phyloP scores from a whole-genome alignment of 2,329 filamentous ascomycete species.

The Fusarium sp. region DNA sequence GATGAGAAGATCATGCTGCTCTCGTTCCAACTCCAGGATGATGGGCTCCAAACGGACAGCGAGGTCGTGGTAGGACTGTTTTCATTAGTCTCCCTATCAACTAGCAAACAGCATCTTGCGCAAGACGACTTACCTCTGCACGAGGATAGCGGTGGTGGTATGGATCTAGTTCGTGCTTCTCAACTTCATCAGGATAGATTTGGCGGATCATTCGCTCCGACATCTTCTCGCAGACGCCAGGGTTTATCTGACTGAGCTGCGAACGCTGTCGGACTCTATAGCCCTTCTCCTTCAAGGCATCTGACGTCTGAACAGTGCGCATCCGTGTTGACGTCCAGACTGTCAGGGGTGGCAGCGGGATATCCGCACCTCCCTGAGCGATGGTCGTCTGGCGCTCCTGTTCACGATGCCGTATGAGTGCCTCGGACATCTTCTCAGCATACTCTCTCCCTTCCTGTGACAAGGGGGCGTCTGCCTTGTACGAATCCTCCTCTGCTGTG shows the following conservation, averaged over 20 bases:
- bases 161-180: slow-evolving; percentile 92
- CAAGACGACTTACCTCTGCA: slow-evolving; percentile 75
- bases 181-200: slow-evolving; percentile 89
- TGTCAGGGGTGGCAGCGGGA: slow-evolving; percentile 81
- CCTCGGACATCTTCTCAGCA: slow-evolving; percentile 86
- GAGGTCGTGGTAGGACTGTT: slow-evolving; percentile 94
- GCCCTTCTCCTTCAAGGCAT: slow-evolving; percentile 81
- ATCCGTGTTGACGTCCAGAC: slow-evolving; percentile 96
- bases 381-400: slow-evolving; percentile 79
- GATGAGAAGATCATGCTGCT: slow-evolving; percentile 97
- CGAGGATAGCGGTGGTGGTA: slow-evolving; percentile 97
- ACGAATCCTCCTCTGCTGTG: slow-evolving; percentile 88
- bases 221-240: slow-evolving; percentile 94
- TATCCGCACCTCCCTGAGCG: slow-evolving; percentile 74
- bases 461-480: slow-evolving; percentile 89
- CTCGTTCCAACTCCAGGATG: slow-evolving; percentile 95
- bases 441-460: slow-evolving; percentile 86
- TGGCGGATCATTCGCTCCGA: slow-evolving; percentile 84
- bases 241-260: slow-evolving; percentile 97
- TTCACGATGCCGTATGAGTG: slow-evolving; percentile 84
- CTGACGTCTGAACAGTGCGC: slow-evolving; percentile 89
- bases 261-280: slow-evolving; percentile 92
- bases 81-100: slow-evolving; percentile 11
- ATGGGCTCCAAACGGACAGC: slow-evolving; percentile 98
- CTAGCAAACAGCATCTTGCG: background rate